A percentile compares a stretch with the other conserved stretches of the same genome.
Evolutionary conservation across 192 early-diverging fungal species (phyloP).

Genomic region (Gamsiella multidivaricata): DNA sequence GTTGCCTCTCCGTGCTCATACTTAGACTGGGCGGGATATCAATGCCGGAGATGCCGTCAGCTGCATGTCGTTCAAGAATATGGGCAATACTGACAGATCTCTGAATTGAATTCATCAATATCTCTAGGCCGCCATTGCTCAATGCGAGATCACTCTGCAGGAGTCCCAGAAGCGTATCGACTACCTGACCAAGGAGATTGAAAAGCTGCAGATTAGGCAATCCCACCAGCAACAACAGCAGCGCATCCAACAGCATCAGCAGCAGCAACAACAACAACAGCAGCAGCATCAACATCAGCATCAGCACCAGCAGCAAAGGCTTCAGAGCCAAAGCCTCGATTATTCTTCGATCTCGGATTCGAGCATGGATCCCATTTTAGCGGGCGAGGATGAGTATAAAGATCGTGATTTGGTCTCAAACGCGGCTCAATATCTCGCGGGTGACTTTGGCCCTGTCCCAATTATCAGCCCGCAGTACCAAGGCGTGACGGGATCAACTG

Average conservation of each 20-base stretch:
- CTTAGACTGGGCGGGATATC: no score
- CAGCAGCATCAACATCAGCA: conserved; percentile 23
- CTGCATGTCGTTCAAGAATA: no score
- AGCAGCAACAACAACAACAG: conserved; percentile 30
- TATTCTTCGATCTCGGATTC: conserved; percentile 37
- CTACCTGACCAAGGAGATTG: conserved; percentile 75
- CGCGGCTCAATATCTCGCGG: conserved; percentile 35
- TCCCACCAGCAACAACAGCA: conserved; percentile 56
- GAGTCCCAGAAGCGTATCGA: conserved; percentile 76
- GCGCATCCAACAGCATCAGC: conserved; percentile 47
- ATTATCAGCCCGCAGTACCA: conserved; percentile 18
- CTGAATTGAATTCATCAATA: not conserved
- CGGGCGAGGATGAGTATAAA: conserved; percentile 50
- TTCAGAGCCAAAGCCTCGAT: conserved; percentile 18
- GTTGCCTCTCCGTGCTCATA: not conserved
- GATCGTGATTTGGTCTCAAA: conserved; percentile 44
- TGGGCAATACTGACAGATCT: no score
- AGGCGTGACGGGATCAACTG: conserved; percentile 18
- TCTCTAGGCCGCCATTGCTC: conserved; percentile 58
- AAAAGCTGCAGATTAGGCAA: conserved; percentile 68
- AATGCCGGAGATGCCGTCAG: no score
- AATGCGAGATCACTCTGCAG: conserved; percentile 79
- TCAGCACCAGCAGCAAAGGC: conserved; percentile 14
- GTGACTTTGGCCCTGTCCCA: conserved; percentile 51
- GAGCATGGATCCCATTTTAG: conserved; percentile 47